A percentile compares a stretch with the other conserved stretches of the same genome.
Evolutionary conservation across 2,329 filamentous ascomycete species (phyloP).

Genomic region (Bipolaris cookei): DNA sequence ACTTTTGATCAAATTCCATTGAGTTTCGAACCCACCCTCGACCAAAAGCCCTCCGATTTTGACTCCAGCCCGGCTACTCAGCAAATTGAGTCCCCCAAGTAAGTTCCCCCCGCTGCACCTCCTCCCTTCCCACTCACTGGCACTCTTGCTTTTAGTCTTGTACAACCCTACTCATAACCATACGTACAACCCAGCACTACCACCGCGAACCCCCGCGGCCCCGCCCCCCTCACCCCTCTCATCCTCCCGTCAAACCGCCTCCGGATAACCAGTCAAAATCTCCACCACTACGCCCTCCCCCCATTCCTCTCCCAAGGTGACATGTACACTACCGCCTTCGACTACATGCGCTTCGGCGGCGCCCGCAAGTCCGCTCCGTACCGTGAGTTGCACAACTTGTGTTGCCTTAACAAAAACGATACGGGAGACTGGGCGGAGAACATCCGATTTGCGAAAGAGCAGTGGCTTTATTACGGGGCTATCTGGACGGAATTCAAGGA

Average conservation of each 20-base stretch:
- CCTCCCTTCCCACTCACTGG: too few species aligned
- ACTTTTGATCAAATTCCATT: too few species aligned
- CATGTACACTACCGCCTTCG: slow-evolving; percentile 25
- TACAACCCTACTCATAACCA: too few species aligned
- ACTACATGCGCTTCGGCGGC: slow-evolving; percentile 26
- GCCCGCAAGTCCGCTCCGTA: slow-evolving; percentile 29
- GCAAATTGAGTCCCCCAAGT: too few species aligned
- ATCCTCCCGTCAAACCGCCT: slow-evolving; percentile 26
- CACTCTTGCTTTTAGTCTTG: too few species aligned
- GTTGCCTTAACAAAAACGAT: slow-evolving; percentile 23
- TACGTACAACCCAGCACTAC: too few species aligned
- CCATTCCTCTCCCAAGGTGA: background rate
- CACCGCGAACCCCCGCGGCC: slow-evolving; percentile 14
- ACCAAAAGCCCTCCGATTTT: too few species aligned
- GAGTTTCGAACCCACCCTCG: too few species aligned
- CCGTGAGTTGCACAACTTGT: slow-evolving; percentile 37
- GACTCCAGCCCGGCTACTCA: too few species aligned
- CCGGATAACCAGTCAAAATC: slow-evolving; percentile 16
- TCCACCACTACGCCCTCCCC: slow-evolving; percentile 25
- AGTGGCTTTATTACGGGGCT: slow-evolving; percentile 6
- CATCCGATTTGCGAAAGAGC: slow-evolving; percentile 44
- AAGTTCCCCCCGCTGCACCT: too few species aligned
- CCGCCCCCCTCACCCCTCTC: slow-evolving; percentile 24
- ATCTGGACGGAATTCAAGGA: too few species aligned
- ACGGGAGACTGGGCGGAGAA: slow-evolving; percentile 42